Conservation (phyloP, 441 rosid genomes). For the Erodium texanum region DNA sequence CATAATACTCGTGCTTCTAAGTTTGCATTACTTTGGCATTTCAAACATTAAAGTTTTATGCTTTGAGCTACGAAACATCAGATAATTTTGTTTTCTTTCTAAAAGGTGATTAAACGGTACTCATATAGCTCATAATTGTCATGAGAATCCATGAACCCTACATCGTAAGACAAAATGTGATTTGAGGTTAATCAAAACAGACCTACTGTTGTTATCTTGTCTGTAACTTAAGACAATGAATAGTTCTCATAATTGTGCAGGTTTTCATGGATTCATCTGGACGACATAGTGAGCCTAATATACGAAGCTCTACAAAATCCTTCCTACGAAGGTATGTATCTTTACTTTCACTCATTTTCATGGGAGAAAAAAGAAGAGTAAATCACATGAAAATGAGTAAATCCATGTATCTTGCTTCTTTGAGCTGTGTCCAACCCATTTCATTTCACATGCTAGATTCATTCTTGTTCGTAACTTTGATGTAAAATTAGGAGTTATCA, state of each 20-base stretch:
- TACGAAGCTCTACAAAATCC: constrained; percentile 73
- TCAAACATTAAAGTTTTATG: background rate
- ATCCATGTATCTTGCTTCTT: too few relatives aligned
- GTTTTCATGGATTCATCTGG: constrained; percentile 98
- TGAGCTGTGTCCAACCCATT: background rate
- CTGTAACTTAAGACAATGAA: background rate
- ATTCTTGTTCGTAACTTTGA: background rate
- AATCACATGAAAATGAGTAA: too few relatives aligned
- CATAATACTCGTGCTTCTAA: background rate
- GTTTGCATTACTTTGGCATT: background rate
- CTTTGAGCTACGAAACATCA: background rate
- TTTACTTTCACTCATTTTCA: background rate
- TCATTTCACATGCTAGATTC: background rate
- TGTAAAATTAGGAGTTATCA: constrained; percentile 57
- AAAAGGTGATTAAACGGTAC: too few relatives aligned
- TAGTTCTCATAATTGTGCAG: constrained; percentile 25
- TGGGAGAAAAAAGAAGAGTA: too few relatives aligned
- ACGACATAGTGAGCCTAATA: constrained; percentile 74
- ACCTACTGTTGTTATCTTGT: background rate
- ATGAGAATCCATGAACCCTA: too few relatives aligned
- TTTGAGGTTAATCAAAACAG: too few relatives aligned
- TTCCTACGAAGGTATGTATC: constrained; percentile 67
- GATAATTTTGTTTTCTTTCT: too few relatives aligned
- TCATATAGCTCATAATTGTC: too few relatives aligned
- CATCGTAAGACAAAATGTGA: too few relatives aligned